These are phyloP conservation scores for Rhynchosporium graminicola DNA, from an alignment of 2,329 filamentous ascomycete genomes.

Conservation along the genomic window DNA sequence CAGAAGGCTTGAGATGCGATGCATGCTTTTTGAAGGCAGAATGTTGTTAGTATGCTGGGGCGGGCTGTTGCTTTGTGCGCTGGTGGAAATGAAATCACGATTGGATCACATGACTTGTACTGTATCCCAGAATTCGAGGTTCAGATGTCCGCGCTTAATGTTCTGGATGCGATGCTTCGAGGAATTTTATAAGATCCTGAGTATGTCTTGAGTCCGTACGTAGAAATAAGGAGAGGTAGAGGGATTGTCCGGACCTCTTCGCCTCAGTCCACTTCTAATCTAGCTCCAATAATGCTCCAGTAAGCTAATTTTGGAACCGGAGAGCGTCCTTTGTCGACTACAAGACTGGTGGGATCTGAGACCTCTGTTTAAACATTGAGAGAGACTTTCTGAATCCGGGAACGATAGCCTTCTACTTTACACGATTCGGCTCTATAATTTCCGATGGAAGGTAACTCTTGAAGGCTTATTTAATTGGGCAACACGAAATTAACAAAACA, in stretches of 20 bases:
- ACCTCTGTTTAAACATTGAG: too few species aligned
- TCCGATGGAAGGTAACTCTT: too few species aligned
- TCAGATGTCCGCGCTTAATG: too few species aligned
- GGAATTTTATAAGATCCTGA: not conserved
- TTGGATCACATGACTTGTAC: slow-evolving; percentile 1
- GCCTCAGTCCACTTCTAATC: not conserved
- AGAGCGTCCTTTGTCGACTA: too few species aligned
- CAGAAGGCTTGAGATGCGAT: not conserved
- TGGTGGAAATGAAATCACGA: not conserved
- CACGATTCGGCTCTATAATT: too few species aligned
- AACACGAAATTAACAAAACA: not conserved
- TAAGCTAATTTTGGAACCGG: too few species aligned
- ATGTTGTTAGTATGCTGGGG: not conserved
- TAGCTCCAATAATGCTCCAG: not conserved
- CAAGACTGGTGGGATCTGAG: too few species aligned
- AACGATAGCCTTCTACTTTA: too few species aligned
- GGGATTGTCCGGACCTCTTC: not conserved
- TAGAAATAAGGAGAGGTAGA: not conserved
- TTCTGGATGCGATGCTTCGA: too few species aligned
- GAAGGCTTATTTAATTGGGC: too few species aligned
- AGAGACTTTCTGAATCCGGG: too few species aligned
- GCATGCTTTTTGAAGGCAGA: slow-evolving; percentile 1
- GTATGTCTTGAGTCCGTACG: not conserved
- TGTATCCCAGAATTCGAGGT: too few species aligned
- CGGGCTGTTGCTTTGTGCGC: not conserved